Conservation (phyloP, 2,329 filamentous ascomycete species). For the Exophiala viscosa region DNA sequence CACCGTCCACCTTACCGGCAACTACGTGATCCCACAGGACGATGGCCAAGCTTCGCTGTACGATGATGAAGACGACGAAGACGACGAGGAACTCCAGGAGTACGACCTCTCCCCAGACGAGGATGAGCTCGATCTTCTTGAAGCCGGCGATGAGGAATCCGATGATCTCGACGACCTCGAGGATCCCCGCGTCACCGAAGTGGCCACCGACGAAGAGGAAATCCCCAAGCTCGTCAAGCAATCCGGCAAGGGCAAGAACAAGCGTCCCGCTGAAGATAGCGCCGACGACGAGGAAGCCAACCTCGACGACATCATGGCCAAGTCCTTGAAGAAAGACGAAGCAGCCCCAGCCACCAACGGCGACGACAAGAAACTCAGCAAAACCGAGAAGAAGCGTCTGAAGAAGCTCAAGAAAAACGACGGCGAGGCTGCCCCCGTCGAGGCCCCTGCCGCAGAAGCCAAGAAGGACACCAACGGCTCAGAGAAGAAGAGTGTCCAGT, state of each 20-base stretch:
- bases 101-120: slow-evolving; percentile 79
- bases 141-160: slow-evolving; percentile 57
- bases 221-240: slow-evolving; percentile 46
- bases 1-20: slow-evolving; percentile 87
- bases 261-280: slow-evolving; percentile 74
- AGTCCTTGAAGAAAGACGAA: slow-evolving; percentile 56
- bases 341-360: slow-evolving; percentile 44
- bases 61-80: slow-evolving; percentile 56
- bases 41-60: slow-evolving; percentile 39
- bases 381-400: slow-evolving; percentile 96
- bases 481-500: slow-evolving; percentile 77
- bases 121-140: slow-evolving; percentile 63
- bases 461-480: slow-evolving; percentile 52
- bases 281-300: slow-evolving; percentile 54
- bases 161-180: slow-evolving; percentile 76
- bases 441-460: slow-evolving; percentile 45
- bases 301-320: slow-evolving; percentile 82
- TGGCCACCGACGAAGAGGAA: slow-evolving; percentile 76
- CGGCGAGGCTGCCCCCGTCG: slow-evolving; percentile 66
- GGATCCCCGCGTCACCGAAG: slow-evolving; percentile 77
- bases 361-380: slow-evolving; percentile 66
- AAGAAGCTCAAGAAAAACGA: slow-evolving; percentile 99
- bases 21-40: slow-evolving; percentile 77
- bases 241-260: slow-evolving; percentile 72
- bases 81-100: slow-evolving; percentile 55